A percentile compares a stretch with the other conserved stretches of the same genome.
Conservation (phyloP, 352 stramenopile species). For the Phytophthora sojae region DNA sequence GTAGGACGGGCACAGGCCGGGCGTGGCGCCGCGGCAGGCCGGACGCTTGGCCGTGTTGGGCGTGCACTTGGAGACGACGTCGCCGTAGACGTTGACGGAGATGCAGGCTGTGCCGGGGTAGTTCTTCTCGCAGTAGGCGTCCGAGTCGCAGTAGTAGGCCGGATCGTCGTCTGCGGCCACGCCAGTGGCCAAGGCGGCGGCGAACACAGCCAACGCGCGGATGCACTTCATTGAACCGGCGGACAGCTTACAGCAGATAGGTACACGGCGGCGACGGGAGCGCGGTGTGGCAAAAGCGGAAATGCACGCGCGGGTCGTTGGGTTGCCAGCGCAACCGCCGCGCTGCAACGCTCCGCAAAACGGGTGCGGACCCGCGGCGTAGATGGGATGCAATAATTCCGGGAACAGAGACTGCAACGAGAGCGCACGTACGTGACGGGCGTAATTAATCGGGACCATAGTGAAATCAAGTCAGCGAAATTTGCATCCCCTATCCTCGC, state of each 20-base stretch:
- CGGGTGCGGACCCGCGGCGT: neutral
- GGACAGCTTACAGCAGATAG: neutral
- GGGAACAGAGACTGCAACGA: slow-evolving; percentile 10
- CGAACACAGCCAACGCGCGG: slow-evolving; percentile 41
- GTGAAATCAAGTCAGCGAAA: slow-evolving; percentile 28
- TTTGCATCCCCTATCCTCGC: slow-evolving; percentile 27
- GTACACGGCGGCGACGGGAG: neutral
- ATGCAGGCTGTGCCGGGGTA: slow-evolving; percentile 82
- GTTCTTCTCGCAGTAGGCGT: slow-evolving; percentile 74
- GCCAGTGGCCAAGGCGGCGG: slow-evolving; percentile 39
- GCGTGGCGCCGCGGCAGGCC: slow-evolving; percentile 73
- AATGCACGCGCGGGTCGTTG: slow-evolving; percentile 28
- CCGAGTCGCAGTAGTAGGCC: slow-evolving; percentile 68
- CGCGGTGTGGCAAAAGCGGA: slow-evolving; percentile 29
- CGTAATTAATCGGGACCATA: slow-evolving; percentile 13
- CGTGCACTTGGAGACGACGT: slow-evolving; percentile 81
- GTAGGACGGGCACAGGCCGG: slow-evolving; percentile 82
- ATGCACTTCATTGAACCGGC: slow-evolving; percentile 50
- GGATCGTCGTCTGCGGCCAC: slow-evolving; percentile 38
- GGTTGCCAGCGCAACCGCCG: slow-evolving; percentile 25
- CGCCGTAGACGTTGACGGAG: slow-evolving; percentile 78
- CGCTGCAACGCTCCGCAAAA: slow-evolving; percentile 31
- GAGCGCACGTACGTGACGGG: slow-evolving; percentile 13
- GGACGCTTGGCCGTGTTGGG: slow-evolving; percentile 79
- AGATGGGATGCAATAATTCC: slow-evolving; percentile 13